Base-by-base conservation (phyloP, 768 basidiomycete species). In the Mycena amicta region DNA sequence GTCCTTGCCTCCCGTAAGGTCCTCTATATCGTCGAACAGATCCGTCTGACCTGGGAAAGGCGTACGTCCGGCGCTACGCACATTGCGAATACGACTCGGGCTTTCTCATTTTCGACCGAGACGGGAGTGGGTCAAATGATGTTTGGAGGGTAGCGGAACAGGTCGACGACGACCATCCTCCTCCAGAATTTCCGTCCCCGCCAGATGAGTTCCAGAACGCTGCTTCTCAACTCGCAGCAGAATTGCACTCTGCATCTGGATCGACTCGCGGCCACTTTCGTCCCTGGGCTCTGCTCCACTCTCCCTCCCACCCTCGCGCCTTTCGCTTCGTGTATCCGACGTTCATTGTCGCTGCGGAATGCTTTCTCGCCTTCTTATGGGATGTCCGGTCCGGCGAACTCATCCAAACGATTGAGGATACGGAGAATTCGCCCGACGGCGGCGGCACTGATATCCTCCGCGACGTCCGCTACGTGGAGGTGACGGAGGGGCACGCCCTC, bases 51-150 rank as follows among this genome's bases (percentile, higher is more conserved):
- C 50, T 56, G 64, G 50, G 53, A 31, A 52, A 86, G 82, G 64
- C 59, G 20, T 78, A 86, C 65, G 82, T 88, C 28, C 80, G 81
- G 29, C 61, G 66, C 11, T 80, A 77, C 46, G 89, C 90, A 0
- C 90, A 92, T 65, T 81, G 84, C 62, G 92, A 93, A 70, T 93
- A 91, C 61, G 84, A 76, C 12, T 72, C 80, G 26, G 91, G 92
- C 11, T 91, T 82, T 66, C 73, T 92, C 47, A 73, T 92, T 45
- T 89, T 91, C 67, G 88, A 92, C 65, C 81, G 86, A 20, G 79
- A 77, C 28, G 77, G 79, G 5, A 65, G 72, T 61, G n/a, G n/a
- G n/a, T n/a, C n/a, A n/a, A 87, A 88, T 61, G 91, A 93, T 68
- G 83, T 92, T 13, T 93, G 91, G 92, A 76, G 87, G 27, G 78